Evolutionary conservation across 495 filamentous ascomycete genomes (phyloP).

Genomic region (Saxispiralis lemnorum): DNA sequence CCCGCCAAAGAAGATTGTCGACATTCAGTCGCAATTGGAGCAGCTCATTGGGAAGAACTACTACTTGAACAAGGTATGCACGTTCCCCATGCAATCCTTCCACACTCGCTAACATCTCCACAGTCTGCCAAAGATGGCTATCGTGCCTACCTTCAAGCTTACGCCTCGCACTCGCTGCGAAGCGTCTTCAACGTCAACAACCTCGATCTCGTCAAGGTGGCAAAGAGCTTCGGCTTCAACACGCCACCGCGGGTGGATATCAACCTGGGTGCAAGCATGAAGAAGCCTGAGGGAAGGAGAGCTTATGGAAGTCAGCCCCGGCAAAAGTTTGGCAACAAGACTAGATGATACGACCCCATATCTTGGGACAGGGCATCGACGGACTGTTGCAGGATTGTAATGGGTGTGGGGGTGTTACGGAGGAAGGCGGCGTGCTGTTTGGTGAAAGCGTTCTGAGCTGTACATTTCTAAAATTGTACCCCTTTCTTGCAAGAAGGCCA

Average conservation of each 20-base stretch:
- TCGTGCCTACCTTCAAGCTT: constrained; percentile 80
- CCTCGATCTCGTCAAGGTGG: constrained; percentile 81
- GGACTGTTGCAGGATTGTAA: no score
- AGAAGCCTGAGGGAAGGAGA: constrained; percentile 48
- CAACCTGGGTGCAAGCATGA: constrained; percentile 74
- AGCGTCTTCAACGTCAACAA: constrained; percentile 88
- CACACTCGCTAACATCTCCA: neutral
- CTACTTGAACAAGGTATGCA: constrained; percentile 68
- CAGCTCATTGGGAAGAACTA: constrained; percentile 88
- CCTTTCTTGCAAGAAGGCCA: no score
- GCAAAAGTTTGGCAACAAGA: constrained; percentile 15
- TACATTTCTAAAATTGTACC: no score
- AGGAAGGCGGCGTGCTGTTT: no score
- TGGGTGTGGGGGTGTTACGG: no score
- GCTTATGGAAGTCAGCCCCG: constrained; percentile 60
- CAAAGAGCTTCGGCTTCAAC: constrained; percentile 81
- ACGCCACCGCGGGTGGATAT: constrained; percentile 86
- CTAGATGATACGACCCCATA: no score
- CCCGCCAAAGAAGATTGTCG: constrained; percentile 68
- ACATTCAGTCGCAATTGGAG: constrained; percentile 90
- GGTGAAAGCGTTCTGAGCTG: no score
- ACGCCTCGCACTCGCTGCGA: constrained; percentile 75
- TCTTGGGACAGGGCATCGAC: no score
- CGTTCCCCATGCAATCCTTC: neutral
- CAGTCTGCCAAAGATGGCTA: constrained; percentile 52